Base-by-base conservation (phyloP, 352 stramenopile species). In the Phytophthora foliorum region DNA sequence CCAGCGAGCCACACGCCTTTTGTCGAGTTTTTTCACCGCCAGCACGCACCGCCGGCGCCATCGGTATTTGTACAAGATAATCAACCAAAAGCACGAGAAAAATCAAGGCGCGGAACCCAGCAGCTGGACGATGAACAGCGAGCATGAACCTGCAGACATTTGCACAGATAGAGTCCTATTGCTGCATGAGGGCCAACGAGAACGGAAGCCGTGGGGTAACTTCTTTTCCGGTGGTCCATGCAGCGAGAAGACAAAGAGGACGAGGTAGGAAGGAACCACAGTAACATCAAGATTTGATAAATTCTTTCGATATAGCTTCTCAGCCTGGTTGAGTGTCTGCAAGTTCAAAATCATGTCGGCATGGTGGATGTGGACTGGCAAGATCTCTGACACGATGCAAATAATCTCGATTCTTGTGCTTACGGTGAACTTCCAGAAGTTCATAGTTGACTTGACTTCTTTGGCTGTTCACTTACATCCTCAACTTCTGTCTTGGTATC, bases 31-130 rank as follows among this genome's bases (percentile, higher is more conserved):
- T 74, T 72, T 49, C 38, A 71, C 57, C 63, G 42, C 57, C 44
- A 60, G 19, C 63, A 74, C 67, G 58, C 48, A 67, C 49, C 67
- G 63, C 62, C 61, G 32, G 57, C 57, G 67, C 58, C 48, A 62
- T 53, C 52, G 74, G 51, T 76, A 80, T 80, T 77, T 80, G 72
- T 80, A 80, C 72, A 80, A 74, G 67, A 80, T 72, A 80, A 77
- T 71, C 67, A 74, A 68, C 41, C 63, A 77, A 71, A 77, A 70
- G 22, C 57, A 66, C 57, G 67, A 73, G 54, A 77, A 77, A 77
- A 79, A 74, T 41, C 13, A 65, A 74, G 55, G 54, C 67, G 54
- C 57, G 42, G 48, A 53, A 67, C 48, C 41, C 50, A 62, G 63
- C 19, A 62, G 60, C 55, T 57, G 32, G 41, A 56, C 34, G 22